Conservation (phyloP, 2,329 filamentous ascomycete species). For the Trichoderma sp. region DNA sequence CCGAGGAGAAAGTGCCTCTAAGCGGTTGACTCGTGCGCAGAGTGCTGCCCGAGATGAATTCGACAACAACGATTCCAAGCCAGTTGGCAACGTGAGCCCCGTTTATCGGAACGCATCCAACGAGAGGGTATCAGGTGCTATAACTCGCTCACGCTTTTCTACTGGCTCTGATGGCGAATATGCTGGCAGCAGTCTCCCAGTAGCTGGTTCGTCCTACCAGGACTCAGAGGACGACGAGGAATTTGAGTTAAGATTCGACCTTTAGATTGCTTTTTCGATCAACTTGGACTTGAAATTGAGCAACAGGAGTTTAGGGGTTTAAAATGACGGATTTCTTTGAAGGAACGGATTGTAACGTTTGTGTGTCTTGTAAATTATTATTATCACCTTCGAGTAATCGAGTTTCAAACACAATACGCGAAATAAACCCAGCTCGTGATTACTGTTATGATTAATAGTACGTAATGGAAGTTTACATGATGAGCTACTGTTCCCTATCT, state of each 20-base stretch:
- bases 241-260: constrained; percentile 50
- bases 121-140: constrained; percentile 25
- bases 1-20: constrained; percentile 21
- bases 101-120: constrained; percentile 30
- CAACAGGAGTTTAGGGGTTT: neutral
- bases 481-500: neutral
- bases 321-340: neutral
- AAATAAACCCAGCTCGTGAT: neutral
- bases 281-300: neutral
- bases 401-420: neutral
- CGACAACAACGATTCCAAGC: constrained; percentile 29
- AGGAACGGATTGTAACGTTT: neutral
- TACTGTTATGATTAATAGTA: neutral
- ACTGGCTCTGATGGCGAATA: constrained; percentile 44
- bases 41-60: neutral
- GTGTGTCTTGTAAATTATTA: neutral
- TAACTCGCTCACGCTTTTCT: constrained; percentile 53
- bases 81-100: constrained; percentile 51
- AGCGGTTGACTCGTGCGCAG: neutral
- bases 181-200: constrained; percentile 41
- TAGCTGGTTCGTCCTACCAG: constrained; percentile 29
- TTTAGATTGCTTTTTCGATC: neutral
- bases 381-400: neutral
- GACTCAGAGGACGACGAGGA: constrained; percentile 51
- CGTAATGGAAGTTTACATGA: neutral